Base-by-base conservation (phyloP, 2,329 filamentous ascomycete genomes). In the Aspergillus cejpii region DNA sequence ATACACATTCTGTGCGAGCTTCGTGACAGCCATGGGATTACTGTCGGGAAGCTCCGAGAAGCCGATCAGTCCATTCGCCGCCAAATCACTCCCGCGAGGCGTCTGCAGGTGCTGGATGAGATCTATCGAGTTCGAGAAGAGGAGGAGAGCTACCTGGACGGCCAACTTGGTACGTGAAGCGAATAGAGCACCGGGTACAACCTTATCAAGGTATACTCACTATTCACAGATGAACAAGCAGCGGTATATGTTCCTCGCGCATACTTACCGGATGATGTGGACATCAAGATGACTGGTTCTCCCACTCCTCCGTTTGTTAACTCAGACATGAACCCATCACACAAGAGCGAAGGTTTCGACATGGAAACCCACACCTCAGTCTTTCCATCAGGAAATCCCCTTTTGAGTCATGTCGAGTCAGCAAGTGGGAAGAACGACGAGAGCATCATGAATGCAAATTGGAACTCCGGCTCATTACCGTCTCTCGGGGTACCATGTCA, bases 1-100 rank as follows among this genome's bases (percentile, higher is more conserved):
- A 57, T 65, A 1, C 61, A 65, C 39, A 65, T 65, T 7, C 55
- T 65, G 8, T 64, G 63, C 41, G 62, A 63, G 19, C 46, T 65
- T 5, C 62, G 58, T 23, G 55, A 60, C n/a, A 62, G 58, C 41
- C 60, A 63, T 31, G 56, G 54, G 0, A 57, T 65, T 24, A 61
- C 56, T 3, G 61, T 60, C n/a, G 57, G 62, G 4, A 65, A 62
- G 27, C 43, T 65, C 11, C 55, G 56, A 27, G 63, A 65, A 19
- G 63, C 63, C 6, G 60, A 61, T 23, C 61, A 64, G 31, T 59
- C 62, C 12, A 62, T 64, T 14, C 55, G 62, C 28, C 60, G 61
- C 3, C 60, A 62, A 33, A 64, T 65, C 28, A 50, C 48, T 1
- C 63, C 62, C 6, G 31, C 51, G 3, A 51, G 61, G 26, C 51